Conservation (phyloP, 768 basidiomycete genomes). For the Collybia sordida region DNA sequence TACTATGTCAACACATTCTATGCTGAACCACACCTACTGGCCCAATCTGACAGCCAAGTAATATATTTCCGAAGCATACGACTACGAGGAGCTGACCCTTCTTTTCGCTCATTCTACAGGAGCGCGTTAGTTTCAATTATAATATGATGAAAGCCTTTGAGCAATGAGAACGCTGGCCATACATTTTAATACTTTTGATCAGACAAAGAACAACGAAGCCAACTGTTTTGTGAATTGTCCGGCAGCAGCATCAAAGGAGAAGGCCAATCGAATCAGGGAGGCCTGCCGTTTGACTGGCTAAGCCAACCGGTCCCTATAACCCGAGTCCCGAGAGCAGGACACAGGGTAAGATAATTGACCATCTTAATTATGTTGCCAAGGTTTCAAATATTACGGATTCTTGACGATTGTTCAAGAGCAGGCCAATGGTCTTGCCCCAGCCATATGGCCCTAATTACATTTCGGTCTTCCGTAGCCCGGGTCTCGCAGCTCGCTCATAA, state of each 20-base stretch:
- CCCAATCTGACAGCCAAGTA: too few species aligned
- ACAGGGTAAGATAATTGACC: slow-evolving; percentile 20
- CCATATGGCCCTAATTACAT: slow-evolving; percentile 20
- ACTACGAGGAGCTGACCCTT: too few species aligned
- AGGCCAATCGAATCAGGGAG: slow-evolving; percentile 28
- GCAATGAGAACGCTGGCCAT: too few species aligned
- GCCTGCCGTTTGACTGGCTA: slow-evolving; percentile 40
- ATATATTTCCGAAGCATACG: too few species aligned
- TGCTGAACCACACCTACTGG: too few species aligned
- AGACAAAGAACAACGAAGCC: slow-evolving; percentile 43
- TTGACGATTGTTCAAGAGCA: slow-evolving; percentile 29
- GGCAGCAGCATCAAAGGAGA: slow-evolving; percentile 15
- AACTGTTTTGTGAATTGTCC: slow-evolving; percentile 24
- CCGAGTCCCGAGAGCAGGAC: slow-evolving; percentile 22
- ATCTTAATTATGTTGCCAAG: neutral
- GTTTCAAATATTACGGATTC: neutral
- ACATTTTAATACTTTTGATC: too few species aligned
- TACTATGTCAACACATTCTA: too few species aligned
- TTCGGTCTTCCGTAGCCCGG: neutral
- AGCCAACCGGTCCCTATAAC: slow-evolving; percentile 29
- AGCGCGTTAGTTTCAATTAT: too few species aligned
- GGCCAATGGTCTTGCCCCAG: slow-evolving; percentile 22
- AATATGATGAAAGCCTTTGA: too few species aligned
- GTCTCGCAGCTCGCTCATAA: slow-evolving; percentile 7
- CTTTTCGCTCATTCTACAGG: too few species aligned